Evolutionary conservation across 2,329 filamentous ascomycete species (phyloP), one percentile per base, ranked within the genome.

Genomic region (Aspergillus unguis): DNA sequence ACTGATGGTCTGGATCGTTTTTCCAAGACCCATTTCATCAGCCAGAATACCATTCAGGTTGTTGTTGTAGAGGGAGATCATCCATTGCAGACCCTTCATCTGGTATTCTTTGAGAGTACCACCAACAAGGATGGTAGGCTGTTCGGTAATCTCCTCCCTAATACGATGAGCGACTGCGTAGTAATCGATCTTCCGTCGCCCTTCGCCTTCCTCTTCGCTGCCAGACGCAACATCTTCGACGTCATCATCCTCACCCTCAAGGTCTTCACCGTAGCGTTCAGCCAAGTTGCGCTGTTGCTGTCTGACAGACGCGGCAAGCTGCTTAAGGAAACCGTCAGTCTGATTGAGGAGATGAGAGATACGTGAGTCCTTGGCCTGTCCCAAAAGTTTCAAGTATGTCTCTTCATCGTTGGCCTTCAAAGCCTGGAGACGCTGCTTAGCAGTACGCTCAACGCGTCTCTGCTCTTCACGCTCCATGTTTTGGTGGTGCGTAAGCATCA

Each of bases 31-130:
- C 94, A 99, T 99, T 75, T 99, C 94, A 66, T 99, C 94, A 54
- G 94, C 94, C 64, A 99, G 79, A 61, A 99, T 97, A 82, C 94
- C 94, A 71, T 99, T 99, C 60, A 99, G 83, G 74, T 96, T 99
- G 80, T 99, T 99, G 85, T 99, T 99, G 82, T 97, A 99, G 10
- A 99, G 81, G 10, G 94, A 99, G 56, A 99, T 86, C 94, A 99
- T 99, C 94, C 94, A 99, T 72, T 99, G 92, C 44, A 99, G 78
- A 81, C 94, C 94, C 84, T 96, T 97, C 74, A 99, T 62, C 75
- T 99, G 94, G 74, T 99, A 99, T 71, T 99, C 94, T 73, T 99
- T 99, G 61, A 99, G 80, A 8, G 80, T 88, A 67, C 94, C 94
- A 69, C 94, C 94, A 58, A 97, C 90, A 55, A 99, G 81, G 40